A percentile compares a stretch with the other conserved stretches of the same genome.
These are phyloP conservation scores for Fusarium irregulare DNA, from an alignment of 2,329 filamentous ascomycete genomes.

Conservation along the genomic window DNA sequence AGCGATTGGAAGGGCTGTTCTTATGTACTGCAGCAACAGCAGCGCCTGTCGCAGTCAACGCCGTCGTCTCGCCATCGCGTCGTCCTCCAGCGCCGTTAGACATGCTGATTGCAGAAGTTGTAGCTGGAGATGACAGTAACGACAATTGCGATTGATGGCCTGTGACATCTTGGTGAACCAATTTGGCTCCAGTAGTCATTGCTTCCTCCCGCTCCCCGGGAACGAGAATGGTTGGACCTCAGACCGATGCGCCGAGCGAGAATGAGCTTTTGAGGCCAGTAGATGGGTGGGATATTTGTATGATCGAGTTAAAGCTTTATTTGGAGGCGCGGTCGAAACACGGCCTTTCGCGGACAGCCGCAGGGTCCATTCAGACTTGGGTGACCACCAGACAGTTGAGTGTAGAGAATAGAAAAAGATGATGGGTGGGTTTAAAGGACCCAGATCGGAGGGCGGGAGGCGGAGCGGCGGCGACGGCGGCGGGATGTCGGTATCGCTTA, in stretches of 20 bases:
- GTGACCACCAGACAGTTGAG: constrained; percentile 31
- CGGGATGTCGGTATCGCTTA: constrained; percentile 32
- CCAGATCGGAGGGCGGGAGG: constrained; percentile 38
- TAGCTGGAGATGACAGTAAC: constrained; percentile 44
- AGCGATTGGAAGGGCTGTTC: constrained; percentile 40
- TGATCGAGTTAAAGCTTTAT: constrained; percentile 28
- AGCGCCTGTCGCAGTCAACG: constrained; percentile 37
- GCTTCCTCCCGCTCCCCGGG: constrained; percentile 45
- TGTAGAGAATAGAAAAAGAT: constrained; percentile 17
- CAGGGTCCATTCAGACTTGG: constrained; percentile 45
- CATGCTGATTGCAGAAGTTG: constrained; percentile 43
- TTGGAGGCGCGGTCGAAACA: constrained; percentile 45
- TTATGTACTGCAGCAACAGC: constrained; percentile 20
- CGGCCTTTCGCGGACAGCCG: constrained; percentile 42
- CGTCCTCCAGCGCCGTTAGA: constrained; percentile 46
- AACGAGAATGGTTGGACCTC: constrained; percentile 40
- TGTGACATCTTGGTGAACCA: constrained; percentile 55
- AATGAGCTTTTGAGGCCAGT: constrained; percentile 18
- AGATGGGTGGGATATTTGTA: neutral
- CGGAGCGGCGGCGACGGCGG: constrained; percentile 32
- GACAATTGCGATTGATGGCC: constrained; percentile 47
- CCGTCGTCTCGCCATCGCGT: constrained; percentile 46
- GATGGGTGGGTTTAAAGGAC: constrained; percentile 23
- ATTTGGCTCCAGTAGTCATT: constrained; percentile 53
- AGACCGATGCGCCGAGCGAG: constrained; percentile 13